Percentiles rank a stretch among this genome's conserved stretches.
Evolutionary conservation across 1,284 basidiomycete genomes (phyloP).

Genomic region (Marasmius sp.): DNA sequence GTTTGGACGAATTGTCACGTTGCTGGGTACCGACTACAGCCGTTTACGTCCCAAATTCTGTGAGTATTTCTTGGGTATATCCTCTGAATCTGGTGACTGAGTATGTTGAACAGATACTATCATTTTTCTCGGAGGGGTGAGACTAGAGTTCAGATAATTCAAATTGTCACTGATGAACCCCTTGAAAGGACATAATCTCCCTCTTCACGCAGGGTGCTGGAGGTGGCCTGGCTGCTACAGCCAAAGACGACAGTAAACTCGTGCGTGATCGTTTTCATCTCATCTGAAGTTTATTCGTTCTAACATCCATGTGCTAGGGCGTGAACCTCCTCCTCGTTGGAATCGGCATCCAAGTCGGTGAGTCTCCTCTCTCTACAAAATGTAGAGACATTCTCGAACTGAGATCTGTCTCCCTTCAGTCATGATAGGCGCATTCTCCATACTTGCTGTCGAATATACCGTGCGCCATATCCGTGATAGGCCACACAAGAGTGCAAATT

Average conservation of each 20-base stretch:
- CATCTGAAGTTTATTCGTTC: no score
- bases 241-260: not conserved
- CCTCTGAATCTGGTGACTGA: not conserved
- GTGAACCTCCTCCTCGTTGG: slow-evolving; percentile 38
- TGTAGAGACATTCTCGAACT: not conserved
- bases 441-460: not conserved
- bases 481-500: not conserved
- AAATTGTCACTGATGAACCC: not conserved
- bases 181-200: slow-evolving; percentile 46
- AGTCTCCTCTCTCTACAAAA: not conserved
- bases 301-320: slow-evolving; percentile 5
- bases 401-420: not conserved
- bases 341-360: slow-evolving; percentile 24
- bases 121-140: not conserved
- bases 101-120: slow-evolving; percentile 22
- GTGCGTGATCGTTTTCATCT: not conserved
- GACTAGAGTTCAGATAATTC: not conserved
- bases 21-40: slow-evolving; percentile 45
- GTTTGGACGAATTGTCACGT: slow-evolving; percentile 42
- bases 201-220: slow-evolving; percentile 55
- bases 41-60: slow-evolving; percentile 40
- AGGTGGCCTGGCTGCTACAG: slow-evolving; percentile 47
- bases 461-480: not conserved
- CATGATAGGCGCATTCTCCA: not conserved
- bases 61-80: slow-evolving; percentile 26